phyloP scores from a whole-genome alignment of 164 flowering plant genomes.

The Echeveria elegans region DNA sequence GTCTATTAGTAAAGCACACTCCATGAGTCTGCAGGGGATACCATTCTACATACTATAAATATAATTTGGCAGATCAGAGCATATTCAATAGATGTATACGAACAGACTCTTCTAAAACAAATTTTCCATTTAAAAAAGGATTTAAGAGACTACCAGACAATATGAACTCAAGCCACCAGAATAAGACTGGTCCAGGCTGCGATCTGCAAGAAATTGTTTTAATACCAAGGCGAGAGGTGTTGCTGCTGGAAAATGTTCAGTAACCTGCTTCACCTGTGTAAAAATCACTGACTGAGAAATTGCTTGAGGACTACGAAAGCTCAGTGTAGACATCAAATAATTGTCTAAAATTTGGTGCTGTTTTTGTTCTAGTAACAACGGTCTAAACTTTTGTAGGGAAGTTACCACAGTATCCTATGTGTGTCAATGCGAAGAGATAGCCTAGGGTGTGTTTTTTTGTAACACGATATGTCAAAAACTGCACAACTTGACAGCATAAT shows the following conservation, averaged over 20 bases:
- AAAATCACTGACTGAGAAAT: background rate
- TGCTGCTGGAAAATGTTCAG: conserved; percentile 88
- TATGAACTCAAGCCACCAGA: conserved; percentile 97
- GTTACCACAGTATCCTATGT: background rate
- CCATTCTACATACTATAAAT: background rate
- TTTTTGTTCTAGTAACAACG: background rate
- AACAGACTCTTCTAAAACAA: background rate
- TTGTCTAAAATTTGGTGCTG: background rate
- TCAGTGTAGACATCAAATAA: background rate
- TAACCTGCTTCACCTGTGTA: conserved; percentile 75
- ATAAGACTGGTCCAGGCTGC: conserved; percentile 91
- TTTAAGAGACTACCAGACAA: conserved; percentile 57
- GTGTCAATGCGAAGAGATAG: background rate
- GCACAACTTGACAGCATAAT: background rate
- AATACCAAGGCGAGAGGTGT: conserved; percentile 87
- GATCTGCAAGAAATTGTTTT: conserved; percentile 89
- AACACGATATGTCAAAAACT: background rate
- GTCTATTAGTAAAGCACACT: too few species aligned
- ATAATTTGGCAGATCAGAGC: background rate
- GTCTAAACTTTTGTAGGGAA: background rate
- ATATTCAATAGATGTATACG: background rate
- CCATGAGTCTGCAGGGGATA: too few species aligned
- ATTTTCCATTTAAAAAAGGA: background rate
- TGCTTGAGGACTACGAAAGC: background rate
- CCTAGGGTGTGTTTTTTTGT: background rate